Conservation (phyloP, 768 basidiomycete species). For the Pisolithus tinctorius region DNA sequence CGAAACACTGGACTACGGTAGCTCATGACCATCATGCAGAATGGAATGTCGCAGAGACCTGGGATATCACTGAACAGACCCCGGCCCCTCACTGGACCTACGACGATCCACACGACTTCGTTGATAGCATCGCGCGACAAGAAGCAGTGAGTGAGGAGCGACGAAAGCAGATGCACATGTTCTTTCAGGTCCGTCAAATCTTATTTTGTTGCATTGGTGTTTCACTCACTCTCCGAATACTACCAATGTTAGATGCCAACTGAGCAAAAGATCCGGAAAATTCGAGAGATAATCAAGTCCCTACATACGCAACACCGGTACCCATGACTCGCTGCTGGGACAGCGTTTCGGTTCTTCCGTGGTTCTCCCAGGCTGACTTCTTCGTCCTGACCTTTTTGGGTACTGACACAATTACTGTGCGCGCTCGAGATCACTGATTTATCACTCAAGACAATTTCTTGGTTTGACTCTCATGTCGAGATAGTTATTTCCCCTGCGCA, state of each 20-base stretch:
- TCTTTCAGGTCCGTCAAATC: conserved; percentile 37
- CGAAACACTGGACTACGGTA: background rate
- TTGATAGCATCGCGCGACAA: conserved; percentile 40
- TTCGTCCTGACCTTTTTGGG: no score
- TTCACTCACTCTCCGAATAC: background rate
- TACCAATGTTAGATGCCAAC: conserved; percentile 42
- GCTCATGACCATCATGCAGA: no score
- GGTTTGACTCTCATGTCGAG: no score
- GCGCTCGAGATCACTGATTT: no score
- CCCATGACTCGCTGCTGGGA: background rate
- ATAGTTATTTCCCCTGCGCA: no score
- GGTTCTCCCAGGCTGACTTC: no score
- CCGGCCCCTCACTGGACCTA: background rate
- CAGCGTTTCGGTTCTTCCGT: no score
- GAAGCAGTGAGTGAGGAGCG: conserved; percentile 33
- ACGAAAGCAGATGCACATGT: conserved; percentile 41
- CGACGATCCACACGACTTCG: conserved; percentile 30
- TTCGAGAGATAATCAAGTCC: conserved; percentile 40
- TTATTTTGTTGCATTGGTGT: background rate
- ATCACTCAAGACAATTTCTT: no score
- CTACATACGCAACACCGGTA: conserved; percentile 21
- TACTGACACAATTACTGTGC: no score
- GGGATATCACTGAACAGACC: background rate
- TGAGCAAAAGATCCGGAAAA: conserved; percentile 45
- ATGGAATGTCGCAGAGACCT: background rate